Evolutionary conservation across 805 yeast species (phyloP), one percentile per base, ranked within the genome.

Genomic region (Saturnispora saitoi): DNA sequence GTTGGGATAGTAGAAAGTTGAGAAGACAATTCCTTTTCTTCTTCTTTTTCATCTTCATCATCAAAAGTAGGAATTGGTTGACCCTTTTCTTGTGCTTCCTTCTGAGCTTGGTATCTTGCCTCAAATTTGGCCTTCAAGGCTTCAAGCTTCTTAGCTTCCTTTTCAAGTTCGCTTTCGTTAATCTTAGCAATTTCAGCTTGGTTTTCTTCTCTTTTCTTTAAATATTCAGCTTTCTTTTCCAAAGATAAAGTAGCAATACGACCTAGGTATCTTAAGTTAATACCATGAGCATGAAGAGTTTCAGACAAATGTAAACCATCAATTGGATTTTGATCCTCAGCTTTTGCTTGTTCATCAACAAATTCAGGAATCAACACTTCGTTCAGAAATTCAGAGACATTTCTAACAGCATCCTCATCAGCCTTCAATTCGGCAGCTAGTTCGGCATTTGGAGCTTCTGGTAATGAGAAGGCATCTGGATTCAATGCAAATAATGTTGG

Each of bases 251-350:
- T 59, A 20, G 81, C 81, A 54, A 86, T 61, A 15, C 59, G 64
- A 51, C 96, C 96, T 58, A 91, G 72, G 61, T 91, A 91, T 70
- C 98, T 83, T 67, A 90, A 62, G 64, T 88, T 90, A 63, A 91
- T 81, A 72, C 99, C 99, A 48, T 72, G 70, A 53, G 76, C 77
- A 65, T 93, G 99, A 66, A 91, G 66, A 47, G 73, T 62, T 38
- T 72, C 69, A 17, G 86, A 69, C 57, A 93, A 75, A 58, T 89
- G 93, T 3, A 67, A 61, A 55, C 98, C 96, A 61, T 89, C 95
- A 49, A 85, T 70, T 40, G 98, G 96, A 34, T 81, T 76, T 44
- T 74, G 68, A 9, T 65, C 54, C 19, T 70, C 65, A 37, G 78
- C 77, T 8, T 70, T 68, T 15, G 74, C 69, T 26, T 86, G 64